Evolutionary conservation across 352 stramenopile species (phyloP), one percentile per base, ranked within the genome.

Genomic region (Phytopythium chamaehyphon): DNA sequence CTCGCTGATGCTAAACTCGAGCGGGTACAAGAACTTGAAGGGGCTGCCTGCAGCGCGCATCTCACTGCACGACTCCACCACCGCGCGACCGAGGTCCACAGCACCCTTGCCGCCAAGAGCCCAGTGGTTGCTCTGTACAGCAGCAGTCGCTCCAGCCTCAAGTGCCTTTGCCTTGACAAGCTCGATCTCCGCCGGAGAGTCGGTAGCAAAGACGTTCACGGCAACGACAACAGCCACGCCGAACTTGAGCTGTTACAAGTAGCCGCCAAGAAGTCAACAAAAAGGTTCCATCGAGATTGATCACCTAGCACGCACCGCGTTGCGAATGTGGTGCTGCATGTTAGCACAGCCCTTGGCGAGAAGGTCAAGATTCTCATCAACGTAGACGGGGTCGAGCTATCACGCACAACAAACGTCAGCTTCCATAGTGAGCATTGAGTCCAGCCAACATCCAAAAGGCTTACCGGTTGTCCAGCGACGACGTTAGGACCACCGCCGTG

Each of bases 401-500:
- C 8, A 47, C 1, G 37, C 37, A 66, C 18, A 60, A n/a, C n/a
- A 33, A 43, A 19, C 21, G 7, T 18, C 6, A 18, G 36, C 4
- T n/a, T n/a, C n/a, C n/a, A n/a, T n/a, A n/a, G 11, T 63, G 33
- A 42, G 31, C 26, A 37, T 38, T 21, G 24, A 16, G 16, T 15
- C 39, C 12, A 55, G 15, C 31, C 23, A 40, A 6, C 36, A 47
- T 35, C 4, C 10, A 55, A 38, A 23, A 45, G 39, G 51, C 79
- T 54, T 57, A 98, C 75, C 33, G 93, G 91, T 55, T 98, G 95
- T 6, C 94, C 96, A 12, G 95, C 93, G 28, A 86, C 86, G 16
- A 99, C 95, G 28, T 93, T 90, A 47, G 96, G 94, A 15, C 95
- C 97, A n/a, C 97, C 97, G 28, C 97, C 97, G 76, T 99, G 96